Evolutionary conservation across 73 alveolate genomes (phyloP).

Genomic region (Symbiodinium pilosum): DNA sequence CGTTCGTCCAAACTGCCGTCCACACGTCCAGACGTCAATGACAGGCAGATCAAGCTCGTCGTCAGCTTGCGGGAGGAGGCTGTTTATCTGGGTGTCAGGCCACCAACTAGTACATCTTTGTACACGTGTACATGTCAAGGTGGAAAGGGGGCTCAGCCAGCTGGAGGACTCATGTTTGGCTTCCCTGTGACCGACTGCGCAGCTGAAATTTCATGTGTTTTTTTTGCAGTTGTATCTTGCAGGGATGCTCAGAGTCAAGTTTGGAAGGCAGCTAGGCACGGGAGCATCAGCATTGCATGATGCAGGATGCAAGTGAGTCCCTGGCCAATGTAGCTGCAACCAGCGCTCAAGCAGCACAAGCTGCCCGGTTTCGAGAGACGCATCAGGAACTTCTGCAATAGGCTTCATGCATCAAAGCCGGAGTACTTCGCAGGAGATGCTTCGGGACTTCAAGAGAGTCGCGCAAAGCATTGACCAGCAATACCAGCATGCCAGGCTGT

Average conservation of each 20-base stretch:
- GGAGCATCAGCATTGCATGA: background rate
- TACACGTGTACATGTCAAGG: background rate
- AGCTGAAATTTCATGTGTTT: background rate
- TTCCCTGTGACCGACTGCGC: background rate
- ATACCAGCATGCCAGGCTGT: conserved; percentile 85
- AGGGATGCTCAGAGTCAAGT: no score
- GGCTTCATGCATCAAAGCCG: background rate
- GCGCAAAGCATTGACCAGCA: conserved; percentile 91
- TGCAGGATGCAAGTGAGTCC: conserved; percentile 80
- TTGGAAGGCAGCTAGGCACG: background rate
- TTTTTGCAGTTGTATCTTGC: no score
- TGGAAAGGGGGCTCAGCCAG: conserved; percentile 74
- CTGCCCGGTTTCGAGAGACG: conserved; percentile 76
- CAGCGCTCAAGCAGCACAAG: conserved; percentile 93
- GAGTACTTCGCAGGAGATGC: conserved; percentile 53
- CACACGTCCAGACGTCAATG: no score
- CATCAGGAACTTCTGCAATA: conserved; percentile 40
- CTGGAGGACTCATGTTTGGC: conserved; percentile 26
- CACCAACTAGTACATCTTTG: background rate
- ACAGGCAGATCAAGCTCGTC: conserved; percentile 76
- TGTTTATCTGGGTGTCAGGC: background rate
- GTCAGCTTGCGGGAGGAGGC: conserved; percentile 82
- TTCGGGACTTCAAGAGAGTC: conserved; percentile 73
- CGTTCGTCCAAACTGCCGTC: no score
- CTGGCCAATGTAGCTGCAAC: conserved; percentile 88